Percentiles rank a stretch among this genome's conserved stretches.
Evolutionary conservation across 768 basidiomycete genomes (phyloP).

Genomic region (Mycena crocata): DNA sequence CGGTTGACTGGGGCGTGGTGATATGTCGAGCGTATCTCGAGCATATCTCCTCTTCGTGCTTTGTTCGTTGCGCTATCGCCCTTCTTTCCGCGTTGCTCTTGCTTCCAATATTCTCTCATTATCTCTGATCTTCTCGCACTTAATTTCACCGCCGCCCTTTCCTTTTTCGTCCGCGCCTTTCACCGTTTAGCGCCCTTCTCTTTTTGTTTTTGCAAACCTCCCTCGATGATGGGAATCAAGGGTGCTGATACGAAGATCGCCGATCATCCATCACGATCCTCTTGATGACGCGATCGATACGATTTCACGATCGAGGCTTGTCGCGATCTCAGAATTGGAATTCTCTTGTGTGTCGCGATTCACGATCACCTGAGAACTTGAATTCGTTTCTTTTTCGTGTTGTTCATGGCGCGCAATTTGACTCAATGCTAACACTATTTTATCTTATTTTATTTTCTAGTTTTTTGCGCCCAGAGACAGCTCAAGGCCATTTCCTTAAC

Average conservation of each 20-base stretch:
- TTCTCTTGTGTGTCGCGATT: not conserved
- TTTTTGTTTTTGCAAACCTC: conserved; percentile 8
- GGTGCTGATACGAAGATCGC: conserved; percentile 16
- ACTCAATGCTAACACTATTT: not conserved
- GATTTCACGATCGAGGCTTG: not conserved
- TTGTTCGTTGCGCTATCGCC: conserved; percentile 7
- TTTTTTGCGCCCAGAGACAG: conserved; percentile 97
- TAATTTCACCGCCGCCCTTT: conserved; percentile 12
- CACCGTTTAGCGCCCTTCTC: conserved; percentile 12
- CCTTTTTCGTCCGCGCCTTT: not conserved
- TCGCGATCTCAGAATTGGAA: conserved; percentile 1
- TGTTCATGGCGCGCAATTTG: too few relatives aligned
- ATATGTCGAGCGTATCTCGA: conserved; percentile 9
- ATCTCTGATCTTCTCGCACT: not conserved
- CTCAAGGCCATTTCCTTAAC: conserved; percentile 99
- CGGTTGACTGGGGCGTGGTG: too few relatives aligned
- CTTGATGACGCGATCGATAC: not conserved
- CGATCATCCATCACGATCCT: conserved; percentile 13
- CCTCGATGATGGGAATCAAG: conserved; percentile 6
- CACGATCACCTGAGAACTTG: conserved; percentile 23
- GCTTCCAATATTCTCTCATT: not conserved
- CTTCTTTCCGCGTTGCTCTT: conserved; percentile 18
- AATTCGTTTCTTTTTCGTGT: conserved; percentile 11
- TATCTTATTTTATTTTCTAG: conserved; percentile 50
- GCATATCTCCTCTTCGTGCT: conserved; percentile 14